Base-by-base conservation (phyloP, 164 flowering plant genomes). In the Stephania yunnanensis region DNA sequence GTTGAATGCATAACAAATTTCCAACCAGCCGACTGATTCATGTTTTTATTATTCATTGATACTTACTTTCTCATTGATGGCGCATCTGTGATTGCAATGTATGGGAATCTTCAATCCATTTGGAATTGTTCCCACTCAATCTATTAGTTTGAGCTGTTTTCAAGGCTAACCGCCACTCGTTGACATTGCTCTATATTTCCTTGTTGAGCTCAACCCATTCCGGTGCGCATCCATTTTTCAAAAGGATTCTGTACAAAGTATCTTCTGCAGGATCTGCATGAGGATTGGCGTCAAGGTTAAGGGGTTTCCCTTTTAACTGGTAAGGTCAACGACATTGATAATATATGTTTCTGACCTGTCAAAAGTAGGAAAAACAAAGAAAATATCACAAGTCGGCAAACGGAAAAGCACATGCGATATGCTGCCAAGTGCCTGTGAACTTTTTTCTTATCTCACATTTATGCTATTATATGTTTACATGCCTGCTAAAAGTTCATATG, bases 131-230 rank as follows among this genome's bases (percentile, higher is more conserved):
- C n/a, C n/a, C n/a, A n/a, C n/a, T n/a, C n/a, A n/a, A n/a, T n/a
- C n/a, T n/a, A n/a, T n/a, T n/a, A n/a, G n/a, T n/a, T n/a, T n/a
- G n/a, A n/a, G n/a, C n/a, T n/a, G n/a, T n/a, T n/a, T n/a, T n/a
- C n/a, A n/a, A n/a, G n/a, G n/a, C n/a, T n/a, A n/a, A n/a, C n/a
- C n/a, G n/a, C n/a, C n/a, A n/a, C n/a, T n/a, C n/a, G n/a, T n/a
- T n/a, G n/a, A n/a, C n/a, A n/a, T n/a, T n/a, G n/a, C n/a, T n/a
- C n/a, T n/a, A n/a, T n/a, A n/a, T n/a, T n/a, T n/a, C n/a, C n/a
- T n/a, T n/a, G n/a, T n/a, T n/a, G n/a, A n/a, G n/a, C n/a, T n/a
- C 98, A 73, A 95, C 84, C 98, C 98, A 95, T 82, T 92, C 93
- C 0, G 98, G 98, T 5, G 97, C 94, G 77, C 90, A 95, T 58